A percentile compares a stretch with the other conserved stretches of the same genome.
phyloP scores from a whole-genome alignment of 805 yeast genomes.

The Wickerhamiella alocasiicola region DNA sequence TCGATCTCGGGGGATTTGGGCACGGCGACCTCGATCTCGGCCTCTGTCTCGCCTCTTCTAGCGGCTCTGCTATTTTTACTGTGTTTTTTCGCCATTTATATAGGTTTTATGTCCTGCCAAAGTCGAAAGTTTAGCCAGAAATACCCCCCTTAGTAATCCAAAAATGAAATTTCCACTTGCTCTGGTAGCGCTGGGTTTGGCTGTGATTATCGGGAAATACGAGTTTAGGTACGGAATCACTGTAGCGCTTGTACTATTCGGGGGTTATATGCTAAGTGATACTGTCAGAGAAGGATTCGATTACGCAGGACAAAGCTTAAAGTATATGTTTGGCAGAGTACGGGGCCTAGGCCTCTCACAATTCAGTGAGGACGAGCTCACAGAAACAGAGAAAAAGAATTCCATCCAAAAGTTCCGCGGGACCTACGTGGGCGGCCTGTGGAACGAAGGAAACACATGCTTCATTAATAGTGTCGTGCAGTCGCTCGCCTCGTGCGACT shows the following conservation, averaged over 20 bases:
- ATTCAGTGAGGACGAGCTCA: constrained; percentile 21
- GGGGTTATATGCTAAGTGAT: constrained; percentile 24
- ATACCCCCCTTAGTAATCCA: constrained; percentile 5
- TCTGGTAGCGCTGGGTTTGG: constrained; percentile 6
- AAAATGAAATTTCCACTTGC: constrained; percentile 11
- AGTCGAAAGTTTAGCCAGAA: too few species aligned
- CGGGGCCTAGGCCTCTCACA: constrained; percentile 20
- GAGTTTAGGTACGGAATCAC: constrained; percentile 9
- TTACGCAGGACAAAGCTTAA: constrained; percentile 23
- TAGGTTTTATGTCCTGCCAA: too few species aligned
- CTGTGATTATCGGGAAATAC: constrained; percentile 8
- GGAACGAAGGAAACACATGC: constrained; percentile 87
- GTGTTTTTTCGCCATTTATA: constrained; percentile 11
- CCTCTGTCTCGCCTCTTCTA: constrained; percentile 14
- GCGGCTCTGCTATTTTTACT: constrained; percentile 20
- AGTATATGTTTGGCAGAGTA: constrained; percentile 23
- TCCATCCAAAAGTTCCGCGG: constrained; percentile 18
- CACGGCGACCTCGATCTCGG: constrained; percentile 8
- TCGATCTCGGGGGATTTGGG: constrained; percentile 1
- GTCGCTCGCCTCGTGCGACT: constrained; percentile 60
- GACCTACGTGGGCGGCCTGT: constrained; percentile 62
- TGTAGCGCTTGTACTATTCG: constrained; percentile 6
- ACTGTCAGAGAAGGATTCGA: constrained; percentile 27
- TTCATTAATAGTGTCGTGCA: constrained; percentile 89
- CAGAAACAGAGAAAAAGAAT: constrained; percentile 18